Percentiles rank a stretch among this genome's conserved stretches.
phyloP scores from a whole-genome alignment of 1,139 yeast genomes.

The Pichia sp. region DNA sequence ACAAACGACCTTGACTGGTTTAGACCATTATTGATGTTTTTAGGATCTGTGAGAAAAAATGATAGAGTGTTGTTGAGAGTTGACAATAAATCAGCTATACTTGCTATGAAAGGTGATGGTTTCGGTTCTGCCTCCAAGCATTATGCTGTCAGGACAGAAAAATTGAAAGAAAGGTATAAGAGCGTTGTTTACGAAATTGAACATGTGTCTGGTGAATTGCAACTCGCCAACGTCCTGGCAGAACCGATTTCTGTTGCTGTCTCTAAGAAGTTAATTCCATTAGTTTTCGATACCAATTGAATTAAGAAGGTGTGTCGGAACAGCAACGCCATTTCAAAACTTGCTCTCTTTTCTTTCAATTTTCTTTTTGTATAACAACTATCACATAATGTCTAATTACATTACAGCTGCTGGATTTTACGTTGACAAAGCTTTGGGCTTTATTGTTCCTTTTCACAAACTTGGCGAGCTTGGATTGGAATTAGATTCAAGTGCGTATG shows the following conservation, averaged over 20 bases:
- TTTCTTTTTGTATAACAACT: background rate
- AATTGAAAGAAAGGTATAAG: background rate
- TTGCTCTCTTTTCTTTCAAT: background rate
- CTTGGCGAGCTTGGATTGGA: too few species aligned
- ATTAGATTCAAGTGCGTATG: too few species aligned
- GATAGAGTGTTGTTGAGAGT: background rate
- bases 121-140: background rate
- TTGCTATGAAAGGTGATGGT: background rate
- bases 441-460: too few species aligned
- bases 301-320: background rate
- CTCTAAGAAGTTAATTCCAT: background rate
- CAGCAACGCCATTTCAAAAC: background rate
- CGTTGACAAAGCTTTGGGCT: too few species aligned
- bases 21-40: background rate
- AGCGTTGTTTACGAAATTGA: background rate
- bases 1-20: background rate
- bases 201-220: background rate
- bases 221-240: background rate
- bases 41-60: background rate
- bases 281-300: background rate
- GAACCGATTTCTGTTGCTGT: background rate
- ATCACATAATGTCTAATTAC: too few species aligned
- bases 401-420: too few species aligned
- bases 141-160: background rate
- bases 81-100: conserved; percentile 1